Conservation (phyloP, 2,329 filamentous ascomycete genomes). For the Rugonectria rugulosa region DNA sequence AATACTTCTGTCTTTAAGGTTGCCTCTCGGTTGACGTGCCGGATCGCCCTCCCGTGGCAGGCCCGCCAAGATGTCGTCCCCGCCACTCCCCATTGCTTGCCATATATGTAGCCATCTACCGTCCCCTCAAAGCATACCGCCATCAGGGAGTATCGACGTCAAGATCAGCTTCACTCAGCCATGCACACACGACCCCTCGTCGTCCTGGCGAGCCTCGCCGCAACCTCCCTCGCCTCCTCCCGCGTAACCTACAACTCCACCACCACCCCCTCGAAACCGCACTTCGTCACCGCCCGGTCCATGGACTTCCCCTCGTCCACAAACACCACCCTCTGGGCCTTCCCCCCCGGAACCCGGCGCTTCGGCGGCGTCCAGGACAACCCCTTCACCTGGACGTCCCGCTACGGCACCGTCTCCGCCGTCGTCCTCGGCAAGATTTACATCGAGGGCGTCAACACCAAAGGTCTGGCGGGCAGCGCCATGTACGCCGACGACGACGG, state of each 20-base stretch:
- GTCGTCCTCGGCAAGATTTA: conserved; percentile 24
- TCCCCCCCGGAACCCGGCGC: conserved; percentile 19
- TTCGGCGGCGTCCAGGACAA: conserved; percentile 17
- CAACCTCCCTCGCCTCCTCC: conserved; percentile 8
- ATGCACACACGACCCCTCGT: conserved; percentile 4
- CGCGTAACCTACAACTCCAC: conserved; percentile 16
- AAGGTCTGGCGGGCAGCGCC: conserved; percentile 23
- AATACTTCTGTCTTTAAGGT: too few species aligned
- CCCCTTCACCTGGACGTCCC: conserved; percentile 23
- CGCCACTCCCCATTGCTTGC: too few species aligned
- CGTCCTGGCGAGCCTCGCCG: too few species aligned
- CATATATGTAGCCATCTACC: too few species aligned
- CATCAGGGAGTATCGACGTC: neutral
- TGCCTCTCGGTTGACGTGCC: too few species aligned
- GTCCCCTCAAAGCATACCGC: neutral
- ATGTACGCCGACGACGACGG: conserved; percentile 34
- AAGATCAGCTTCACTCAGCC: neutral
- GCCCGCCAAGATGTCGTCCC: too few species aligned
- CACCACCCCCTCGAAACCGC: neutral
- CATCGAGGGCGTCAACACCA: conserved; percentile 25
- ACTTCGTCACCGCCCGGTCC: conserved; percentile 21
- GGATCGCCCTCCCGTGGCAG: too few species aligned
- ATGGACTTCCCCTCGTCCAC: conserved; percentile 19
- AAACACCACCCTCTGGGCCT: conserved; percentile 24
- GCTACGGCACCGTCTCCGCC: conserved; percentile 23